phyloP scores from a whole-genome alignment of 768 basidiomycete species.

The Tricholoma sp. region DNA sequence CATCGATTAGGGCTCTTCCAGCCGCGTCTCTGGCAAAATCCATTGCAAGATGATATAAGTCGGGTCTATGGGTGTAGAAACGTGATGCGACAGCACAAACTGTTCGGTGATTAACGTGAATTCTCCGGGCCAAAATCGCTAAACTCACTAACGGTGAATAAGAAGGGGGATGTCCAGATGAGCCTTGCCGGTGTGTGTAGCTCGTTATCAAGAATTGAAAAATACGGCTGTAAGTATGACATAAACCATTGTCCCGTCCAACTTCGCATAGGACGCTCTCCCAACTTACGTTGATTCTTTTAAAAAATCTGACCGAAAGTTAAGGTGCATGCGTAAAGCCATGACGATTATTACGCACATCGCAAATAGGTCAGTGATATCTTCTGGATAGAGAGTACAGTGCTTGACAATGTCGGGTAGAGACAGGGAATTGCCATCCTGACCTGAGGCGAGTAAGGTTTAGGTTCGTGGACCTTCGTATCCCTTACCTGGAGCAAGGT shows the following conservation, averaged over 20 bases:
- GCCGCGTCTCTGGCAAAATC: conserved; percentile 60
- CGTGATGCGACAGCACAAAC: conserved; percentile 70
- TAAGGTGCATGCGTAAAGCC: neutral
- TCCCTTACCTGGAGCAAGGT: conserved; percentile 29
- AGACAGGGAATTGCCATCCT: conserved; percentile 12
- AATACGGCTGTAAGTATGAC: conserved; percentile 42
- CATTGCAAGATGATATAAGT: conserved; percentile 52
- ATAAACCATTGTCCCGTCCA: conserved; percentile 11
- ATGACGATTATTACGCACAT: conserved; percentile 33
- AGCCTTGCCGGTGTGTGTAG: conserved; percentile 50
- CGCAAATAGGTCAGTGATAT: conserved; percentile 46
- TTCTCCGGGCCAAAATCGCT: neutral
- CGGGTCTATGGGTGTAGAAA: conserved; percentile 51
- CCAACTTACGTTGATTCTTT: conserved; percentile 44
- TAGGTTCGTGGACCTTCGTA: neutral
- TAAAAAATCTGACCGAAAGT: conserved; percentile 38
- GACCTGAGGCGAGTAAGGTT: neutral
- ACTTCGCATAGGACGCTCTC: neutral
- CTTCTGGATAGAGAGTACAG: conserved; percentile 44
- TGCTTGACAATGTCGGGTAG: conserved; percentile 44
- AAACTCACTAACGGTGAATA: conserved; percentile 55
- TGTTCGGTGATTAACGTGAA: conserved; percentile 17
- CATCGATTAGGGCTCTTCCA: conserved; percentile 53
- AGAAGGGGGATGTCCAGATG: conserved; percentile 50
- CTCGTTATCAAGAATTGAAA: conserved; percentile 52